Conservation (phyloP, 169 alveolate species). For the Eimeria falciformis region DNA sequence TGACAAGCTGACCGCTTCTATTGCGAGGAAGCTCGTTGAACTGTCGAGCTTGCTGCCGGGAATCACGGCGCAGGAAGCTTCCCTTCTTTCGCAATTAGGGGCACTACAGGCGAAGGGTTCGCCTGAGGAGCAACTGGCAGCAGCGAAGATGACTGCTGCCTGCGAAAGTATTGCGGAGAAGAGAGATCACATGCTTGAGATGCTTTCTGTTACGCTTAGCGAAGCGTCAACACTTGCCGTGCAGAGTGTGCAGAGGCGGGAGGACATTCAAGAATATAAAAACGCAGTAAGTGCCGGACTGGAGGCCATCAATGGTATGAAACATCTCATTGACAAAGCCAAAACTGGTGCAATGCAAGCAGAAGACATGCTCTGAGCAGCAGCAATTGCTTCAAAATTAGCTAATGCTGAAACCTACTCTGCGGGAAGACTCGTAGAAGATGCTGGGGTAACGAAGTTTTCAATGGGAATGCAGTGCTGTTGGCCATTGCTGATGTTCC, state of each 20-base stretch:
- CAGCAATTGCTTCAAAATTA: no score
- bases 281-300: conserved; percentile 4
- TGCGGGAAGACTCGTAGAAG: no score
- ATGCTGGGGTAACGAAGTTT: no score
- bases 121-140: not conserved
- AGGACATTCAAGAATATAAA: not conserved
- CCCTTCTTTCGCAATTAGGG: not conserved
- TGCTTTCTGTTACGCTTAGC: not conserved
- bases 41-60: not conserved
- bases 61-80: not conserved
- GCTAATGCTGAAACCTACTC: no score
- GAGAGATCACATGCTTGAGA: not conserved
- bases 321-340: not conserved
- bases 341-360: not conserved
- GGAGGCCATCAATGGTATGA: not conserved
- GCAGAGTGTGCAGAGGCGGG: not conserved
- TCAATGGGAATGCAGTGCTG: no score
- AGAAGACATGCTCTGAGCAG: no score
- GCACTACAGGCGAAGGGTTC: not conserved
- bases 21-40: not conserved
- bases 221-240: not conserved
- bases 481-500: no score
- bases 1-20: no score
- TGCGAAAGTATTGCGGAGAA: not conserved
- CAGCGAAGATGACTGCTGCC: not conserved